Evolutionary conservation across 768 basidiomycete species (phyloP), one percentile per base, ranked within the genome.

Genomic region (Pholiota molesta): DNA sequence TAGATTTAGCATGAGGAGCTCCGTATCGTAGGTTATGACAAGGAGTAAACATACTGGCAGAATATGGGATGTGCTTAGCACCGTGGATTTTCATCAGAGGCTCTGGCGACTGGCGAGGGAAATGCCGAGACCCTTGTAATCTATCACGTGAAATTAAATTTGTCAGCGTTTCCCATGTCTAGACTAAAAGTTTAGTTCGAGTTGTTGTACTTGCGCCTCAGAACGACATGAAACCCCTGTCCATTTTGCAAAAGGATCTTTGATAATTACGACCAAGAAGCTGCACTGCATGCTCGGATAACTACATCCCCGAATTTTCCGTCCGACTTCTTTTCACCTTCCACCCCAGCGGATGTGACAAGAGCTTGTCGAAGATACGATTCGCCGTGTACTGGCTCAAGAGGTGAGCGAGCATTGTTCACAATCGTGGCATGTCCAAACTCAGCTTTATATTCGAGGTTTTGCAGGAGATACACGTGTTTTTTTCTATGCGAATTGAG

Each of bases 331-430:
- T 42, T 56, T 29, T 56, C 35, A 8, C 40, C 26, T 39, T 44
- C 26, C 52, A 42, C 26, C 21, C 40, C 55, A 56, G 55, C 55
- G 55, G 40, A 56, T 56, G 55, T 56, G 55, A 56, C 55, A 44
- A 39, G 39, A 28, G 47, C 26, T 56, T n/a, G 26, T 23, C 35
- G 53, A 26, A 39, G 26, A n/a, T n/a, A 49, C 23, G 42, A 49
- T 8, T 19, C 19, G 35, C 7, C 10, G 3, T 26, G 47, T 49
- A 49, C 9, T 26, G 1, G 13, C 35, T 49, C 23, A 49, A 19
- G n/a, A 26, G 23, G 47, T 49, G 47, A 23, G 47, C 19, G 21
- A 49, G 14, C 19, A 9, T 21, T 21, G 42, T 44, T 16, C 17
- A n/a, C 19, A 23, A 14, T 21, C 11, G 5, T 49, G 23, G 13